A percentile compares a stretch with the other conserved stretches of the same genome.
Conservation (phyloP, 2,329 filamentous ascomycete species). For the Ramularia endophylla region DNA sequence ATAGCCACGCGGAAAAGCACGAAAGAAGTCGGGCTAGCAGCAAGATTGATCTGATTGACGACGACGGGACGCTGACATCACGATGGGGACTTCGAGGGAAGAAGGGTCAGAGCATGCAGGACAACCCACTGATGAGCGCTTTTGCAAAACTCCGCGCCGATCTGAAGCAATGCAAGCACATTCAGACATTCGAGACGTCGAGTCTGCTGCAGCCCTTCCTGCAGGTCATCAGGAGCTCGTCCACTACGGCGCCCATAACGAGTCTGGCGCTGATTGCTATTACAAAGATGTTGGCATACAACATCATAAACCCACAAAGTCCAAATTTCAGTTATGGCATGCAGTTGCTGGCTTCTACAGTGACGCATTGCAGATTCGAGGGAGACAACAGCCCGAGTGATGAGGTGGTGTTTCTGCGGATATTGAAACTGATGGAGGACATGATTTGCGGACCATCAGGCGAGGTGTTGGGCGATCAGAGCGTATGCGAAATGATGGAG, state of each 20-base stretch:
- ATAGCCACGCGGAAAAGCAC: slow-evolving; percentile 13
- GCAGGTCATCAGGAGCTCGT: slow-evolving; percentile 92
- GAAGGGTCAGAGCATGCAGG: slow-evolving; percentile 95
- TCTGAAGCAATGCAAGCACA: slow-evolving; percentile 80
- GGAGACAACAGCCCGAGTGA: slow-evolving; percentile 92
- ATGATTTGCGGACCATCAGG: slow-evolving; percentile 94
- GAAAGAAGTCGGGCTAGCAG: slow-evolving; percentile 29
- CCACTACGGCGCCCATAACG: slow-evolving; percentile 92
- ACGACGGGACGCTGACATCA: slow-evolving; percentile 56
- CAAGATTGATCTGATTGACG: slow-evolving; percentile 30
- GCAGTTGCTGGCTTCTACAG: slow-evolving; percentile 88
- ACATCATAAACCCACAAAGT: slow-evolving; percentile 76
- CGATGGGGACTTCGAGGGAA: slow-evolving; percentile 92
- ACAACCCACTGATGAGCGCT: slow-evolving; percentile 91
- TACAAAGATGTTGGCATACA: slow-evolving; percentile 94
- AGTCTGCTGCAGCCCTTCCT: slow-evolving; percentile 88
- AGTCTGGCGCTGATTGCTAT: slow-evolving; percentile 89
- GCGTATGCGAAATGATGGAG: slow-evolving; percentile 99
- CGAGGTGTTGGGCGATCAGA: slow-evolving; percentile 92
- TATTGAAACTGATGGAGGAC: slow-evolving; percentile 95
- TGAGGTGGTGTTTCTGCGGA: slow-evolving; percentile 90
- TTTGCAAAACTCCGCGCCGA: slow-evolving; percentile 88
- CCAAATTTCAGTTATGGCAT: slow-evolving; percentile 87
- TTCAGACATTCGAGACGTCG: slow-evolving; percentile 81
- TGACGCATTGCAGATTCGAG: slow-evolving; percentile 97